Evolutionary conservation across 306 rosid species (phyloP).

Genomic region (Dalbergia cultrata): DNA sequence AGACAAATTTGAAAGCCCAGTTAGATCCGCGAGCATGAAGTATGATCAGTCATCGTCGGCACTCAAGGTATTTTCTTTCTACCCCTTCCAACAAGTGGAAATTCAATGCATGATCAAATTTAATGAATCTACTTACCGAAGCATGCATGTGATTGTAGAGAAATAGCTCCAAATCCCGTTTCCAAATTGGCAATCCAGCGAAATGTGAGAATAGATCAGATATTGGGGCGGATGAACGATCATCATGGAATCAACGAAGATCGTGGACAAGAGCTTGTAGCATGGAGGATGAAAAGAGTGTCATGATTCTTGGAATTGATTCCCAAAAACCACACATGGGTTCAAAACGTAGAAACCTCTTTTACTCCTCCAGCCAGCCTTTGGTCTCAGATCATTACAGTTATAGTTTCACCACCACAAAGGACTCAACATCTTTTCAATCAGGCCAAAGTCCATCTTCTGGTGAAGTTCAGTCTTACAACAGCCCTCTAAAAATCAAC

Average conservation of each 20-base stretch:
- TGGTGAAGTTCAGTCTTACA: slow-evolving; percentile 59
- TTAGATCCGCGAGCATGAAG: slow-evolving; percentile 58
- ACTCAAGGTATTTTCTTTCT: slow-evolving; percentile 56
- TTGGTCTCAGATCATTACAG: slow-evolving; percentile 52
- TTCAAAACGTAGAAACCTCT: slow-evolving; percentile 58
- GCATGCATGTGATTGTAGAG: slow-evolving; percentile 59
- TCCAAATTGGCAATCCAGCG: slow-evolving; percentile 45
- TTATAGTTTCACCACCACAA: slow-evolving; percentile 61
- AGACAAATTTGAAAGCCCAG: slow-evolving; percentile 64
- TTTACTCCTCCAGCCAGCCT: slow-evolving; percentile 49
- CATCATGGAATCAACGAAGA: slow-evolving; percentile 53
- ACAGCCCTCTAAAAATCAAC: slow-evolving; percentile 48
- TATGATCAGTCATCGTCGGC: slow-evolving; percentile 54
- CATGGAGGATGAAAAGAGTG: slow-evolving; percentile 57
- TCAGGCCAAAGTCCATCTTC: slow-evolving; percentile 59
- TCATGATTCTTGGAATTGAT: slow-evolving; percentile 62
- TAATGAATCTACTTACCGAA: slow-evolving; percentile 1
- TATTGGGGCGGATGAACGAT: slow-evolving; percentile 42
- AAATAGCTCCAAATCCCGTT: slow-evolving; percentile 62
- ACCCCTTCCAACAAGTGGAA: background rate
- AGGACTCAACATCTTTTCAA: slow-evolving; percentile 61
- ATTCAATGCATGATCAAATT: slow-evolving; percentile 3
- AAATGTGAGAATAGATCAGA: slow-evolving; percentile 43
- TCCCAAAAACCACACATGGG: slow-evolving; percentile 51
- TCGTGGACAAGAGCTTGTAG: slow-evolving; percentile 49